Base-by-base conservation (phyloP, 176 grass and related monocot genomes). In the Canna indica region DNA sequence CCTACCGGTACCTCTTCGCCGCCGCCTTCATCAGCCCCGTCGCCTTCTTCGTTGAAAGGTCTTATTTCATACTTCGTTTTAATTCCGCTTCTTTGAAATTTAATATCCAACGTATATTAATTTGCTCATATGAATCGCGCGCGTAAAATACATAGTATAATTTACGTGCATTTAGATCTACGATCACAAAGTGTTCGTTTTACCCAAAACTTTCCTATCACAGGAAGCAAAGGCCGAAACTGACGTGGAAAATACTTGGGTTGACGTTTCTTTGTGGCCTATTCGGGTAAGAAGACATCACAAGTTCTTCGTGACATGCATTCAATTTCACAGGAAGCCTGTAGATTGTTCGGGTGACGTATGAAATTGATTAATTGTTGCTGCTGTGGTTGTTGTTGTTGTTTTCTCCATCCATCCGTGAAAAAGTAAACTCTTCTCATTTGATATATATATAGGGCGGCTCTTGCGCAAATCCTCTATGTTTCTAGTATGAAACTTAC, bases 1-100 rank as follows among this genome's bases (percentile, higher is more conserved):
- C 89, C 59, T 99, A 93, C 81, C 82, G 94, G 24, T 93, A 87
- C 72, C 76, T 91, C 75, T 93, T 93, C 73, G 89, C 89, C 54
- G 79, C 82, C 64, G 77, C 63, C 75, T 82, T 99, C 75, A 82
- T 93, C 71, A 72, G 76, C 3, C 94, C 86, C 26, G 66, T 93
- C 38, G 86, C 94, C 0, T 92, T 88, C 79, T 75, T 66, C 63
- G 7, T 93, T 16, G 94, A 99, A 70, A 92, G 94, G 89, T 95
- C 31, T 3, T 65, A 2, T 10, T 1, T 72, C 12, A n/a, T 25
- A 9, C 22, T 20, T n/a, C n/a, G n/a, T n/a, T n/a, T n/a, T n/a
- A n/a, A n/a, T n/a, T n/a, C n/a, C n/a, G n/a, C n/a, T n/a, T n/a
- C n/a, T n/a, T n/a, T n/a, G n/a, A n/a, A n/a, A n/a, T n/a, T n/a